Base-by-base conservation (phyloP, 345 rosid species). In the Brassica rapa region DNA sequence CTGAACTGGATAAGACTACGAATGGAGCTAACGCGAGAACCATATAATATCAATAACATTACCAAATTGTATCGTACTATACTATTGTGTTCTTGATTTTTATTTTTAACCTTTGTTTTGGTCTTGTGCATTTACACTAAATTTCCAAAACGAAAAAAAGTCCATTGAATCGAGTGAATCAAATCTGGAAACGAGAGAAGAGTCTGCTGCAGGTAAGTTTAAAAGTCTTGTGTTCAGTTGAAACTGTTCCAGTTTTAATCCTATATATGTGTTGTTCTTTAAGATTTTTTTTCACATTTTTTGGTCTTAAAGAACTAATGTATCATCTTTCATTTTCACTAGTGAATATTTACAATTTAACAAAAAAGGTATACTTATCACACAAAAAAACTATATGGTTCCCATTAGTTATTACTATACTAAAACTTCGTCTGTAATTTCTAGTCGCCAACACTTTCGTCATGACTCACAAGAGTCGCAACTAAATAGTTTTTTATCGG, bases 371-470 rank as follows among this genome's bases (percentile, higher is more conserved):
- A 35, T 1, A 35, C 35, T 32, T 35, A 35, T 35, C 39, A 35
- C 39, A 35, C 39, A 35, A 15, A 56, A 21, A 7, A 30, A 39
- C 9, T 1, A 23, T 11, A 29, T 39, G 61, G 9, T 11, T 59
- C 4, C 2, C 25, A 21, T 5, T 3, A 46, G 21, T 61, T 7
- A 46, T 60, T 8, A 51, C 10, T 9, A 15, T 35, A 35, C 14
- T 71, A 76, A 77, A 77, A 62, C 66, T 77, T 77, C 81, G 66
- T 55, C 37, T 39, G 71, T 39, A 77, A 71, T 63, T 77, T 70
- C 71, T 25, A 71, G 66, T 25, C 59, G 71, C 29, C 7, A 27
- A 51, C 66, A 70, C 21, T 39, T 67, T 25, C 43, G 29, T 49
- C 75, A 55, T 3, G 69, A 53, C 64, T 77, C 15, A 6, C 57